Base-by-base conservation (phyloP, 495 filamentous ascomycete species). In the Penicillium mononematosum region DNA sequence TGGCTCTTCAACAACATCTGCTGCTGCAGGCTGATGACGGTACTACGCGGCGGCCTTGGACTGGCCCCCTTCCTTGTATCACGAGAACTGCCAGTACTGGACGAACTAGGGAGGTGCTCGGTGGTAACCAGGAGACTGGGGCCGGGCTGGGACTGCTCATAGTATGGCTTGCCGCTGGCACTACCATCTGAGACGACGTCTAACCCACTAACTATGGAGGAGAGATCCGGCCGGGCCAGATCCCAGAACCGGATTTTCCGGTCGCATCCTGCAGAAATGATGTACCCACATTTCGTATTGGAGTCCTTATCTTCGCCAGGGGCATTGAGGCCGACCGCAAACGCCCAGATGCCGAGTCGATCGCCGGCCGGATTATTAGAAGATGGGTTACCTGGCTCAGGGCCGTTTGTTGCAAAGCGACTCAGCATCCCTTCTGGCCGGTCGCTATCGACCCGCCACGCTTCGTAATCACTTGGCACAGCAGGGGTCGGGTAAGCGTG, bases 181-280 rank as follows among this genome's bases (percentile, higher is more conserved):
- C 61, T 62, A 25, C 66, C 70, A 22, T 74, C 74, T 42, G 95
- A 88, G 16, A 91, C 88, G 8, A 75, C 68, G 50, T 85, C 88
- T 10, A 91, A 69, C 0, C 95, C 95, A 70, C 87, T 94, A 42
- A 95, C 84, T 24, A 97, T 81, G 45, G 78, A 77, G 4, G 88
- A 92, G 22, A 82, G 76, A 62, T 95, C 90, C 5, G 90, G 76
- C 11, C 83, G 84, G 7, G 81, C 74, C 10, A 91, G 75, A 66
- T 98, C 94, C 94, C 94, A 98, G 72, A 92, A 96, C 7, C 94
- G 83, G 20, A 98, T 83, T 67, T 92, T 95, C 69, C 87, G 90
- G 67, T 98, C 94, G 29, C 87, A 86, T 5, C 95, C 93, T 3
- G 85, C 93, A 0, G 91, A 92, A 19, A 99, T 73, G 24, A 96